Conservation (phyloP, 129 eudicot species). For the Helichrysum umbraculigerum region DNA sequence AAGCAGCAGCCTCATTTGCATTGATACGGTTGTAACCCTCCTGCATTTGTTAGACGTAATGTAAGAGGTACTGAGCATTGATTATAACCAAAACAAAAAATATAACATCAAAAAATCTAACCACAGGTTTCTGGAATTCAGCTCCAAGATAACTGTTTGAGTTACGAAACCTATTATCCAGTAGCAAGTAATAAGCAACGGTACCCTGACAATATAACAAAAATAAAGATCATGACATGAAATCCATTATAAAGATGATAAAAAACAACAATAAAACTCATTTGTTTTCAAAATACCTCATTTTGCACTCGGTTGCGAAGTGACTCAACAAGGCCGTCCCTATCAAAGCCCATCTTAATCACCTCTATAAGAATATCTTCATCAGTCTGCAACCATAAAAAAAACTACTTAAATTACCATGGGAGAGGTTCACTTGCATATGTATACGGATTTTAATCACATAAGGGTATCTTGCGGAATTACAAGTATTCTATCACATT, state of each 20-base stretch:
- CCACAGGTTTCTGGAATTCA: constrained; percentile 91
- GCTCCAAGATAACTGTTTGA: constrained; percentile 92
- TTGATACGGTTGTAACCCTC: constrained; percentile 3
- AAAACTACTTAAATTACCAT: neutral
- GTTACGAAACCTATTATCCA: constrained; percentile 84
- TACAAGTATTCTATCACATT: neutral
- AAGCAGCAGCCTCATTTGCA: constrained; percentile 5
- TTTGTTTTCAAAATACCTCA: constrained; percentile 50
- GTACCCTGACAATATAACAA: constrained; percentile 60
- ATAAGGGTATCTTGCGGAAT: neutral
- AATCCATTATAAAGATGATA: neutral
- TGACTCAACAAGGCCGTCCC: constrained; percentile 72
- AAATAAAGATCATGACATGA: constrained; percentile 22
- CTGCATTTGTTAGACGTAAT: constrained; percentile 7
- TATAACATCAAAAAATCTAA: constrained; percentile 19
- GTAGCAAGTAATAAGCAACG: constrained; percentile 87
- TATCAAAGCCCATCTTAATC: constrained; percentile 88
- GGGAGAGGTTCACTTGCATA: neutral
- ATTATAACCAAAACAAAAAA: neutral
- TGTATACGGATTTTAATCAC: neutral
- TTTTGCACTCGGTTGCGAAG: constrained; percentile 85
- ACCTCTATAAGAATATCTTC: constrained; percentile 93
- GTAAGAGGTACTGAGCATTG: neutral
- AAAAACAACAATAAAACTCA: neutral
- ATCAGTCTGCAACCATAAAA: constrained; percentile 59